These are phyloP conservation scores for Colletotrichum nymphaeae DNA, from an alignment of 2,329 filamentous ascomycete genomes.

Conservation along the genomic window DNA sequence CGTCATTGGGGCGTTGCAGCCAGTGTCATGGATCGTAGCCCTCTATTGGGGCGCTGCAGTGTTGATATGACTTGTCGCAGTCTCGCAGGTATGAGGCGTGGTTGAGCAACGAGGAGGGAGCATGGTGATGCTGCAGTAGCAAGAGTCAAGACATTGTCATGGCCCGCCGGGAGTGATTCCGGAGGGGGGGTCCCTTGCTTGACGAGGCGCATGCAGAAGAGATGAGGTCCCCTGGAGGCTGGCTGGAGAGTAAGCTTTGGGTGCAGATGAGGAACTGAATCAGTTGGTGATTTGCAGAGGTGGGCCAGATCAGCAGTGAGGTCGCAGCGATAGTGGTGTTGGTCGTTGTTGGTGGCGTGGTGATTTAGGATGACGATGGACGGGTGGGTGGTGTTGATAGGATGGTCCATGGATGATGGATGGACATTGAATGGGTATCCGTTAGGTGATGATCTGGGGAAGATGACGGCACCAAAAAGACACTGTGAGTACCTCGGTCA, in stretches of 20 bases:
- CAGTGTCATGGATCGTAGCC: background rate
- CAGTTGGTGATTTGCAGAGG: conserved; percentile 24
- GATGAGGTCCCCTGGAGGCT: background rate
- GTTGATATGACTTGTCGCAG: background rate
- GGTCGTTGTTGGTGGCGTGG: background rate
- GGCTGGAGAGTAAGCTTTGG: background rate
- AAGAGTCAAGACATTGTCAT: background rate
- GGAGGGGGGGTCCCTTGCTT: conserved; percentile 2
- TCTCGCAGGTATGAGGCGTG: background rate
- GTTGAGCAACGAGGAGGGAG: too few species aligned
- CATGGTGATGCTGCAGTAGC: background rate
- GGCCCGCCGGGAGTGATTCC: conserved; percentile 24
- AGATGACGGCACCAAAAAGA: background rate
- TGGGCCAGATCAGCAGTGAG: conserved; percentile 24
- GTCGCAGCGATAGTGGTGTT: conserved; percentile 4
- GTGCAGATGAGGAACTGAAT: conserved; percentile 3
- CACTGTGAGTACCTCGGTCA: background rate
- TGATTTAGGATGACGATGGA: background rate
- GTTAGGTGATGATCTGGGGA: conserved; percentile 17
- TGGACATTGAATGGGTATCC: too few species aligned
- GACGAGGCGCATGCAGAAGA: background rate
- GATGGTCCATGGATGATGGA: background rate
- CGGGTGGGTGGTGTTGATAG: background rate
- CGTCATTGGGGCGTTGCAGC: background rate
- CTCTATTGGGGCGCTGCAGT: background rate